Evolutionary conservation across 495 filamentous ascomycete species (phyloP).

Genomic region (Talaromyces wortmannii): DNA sequence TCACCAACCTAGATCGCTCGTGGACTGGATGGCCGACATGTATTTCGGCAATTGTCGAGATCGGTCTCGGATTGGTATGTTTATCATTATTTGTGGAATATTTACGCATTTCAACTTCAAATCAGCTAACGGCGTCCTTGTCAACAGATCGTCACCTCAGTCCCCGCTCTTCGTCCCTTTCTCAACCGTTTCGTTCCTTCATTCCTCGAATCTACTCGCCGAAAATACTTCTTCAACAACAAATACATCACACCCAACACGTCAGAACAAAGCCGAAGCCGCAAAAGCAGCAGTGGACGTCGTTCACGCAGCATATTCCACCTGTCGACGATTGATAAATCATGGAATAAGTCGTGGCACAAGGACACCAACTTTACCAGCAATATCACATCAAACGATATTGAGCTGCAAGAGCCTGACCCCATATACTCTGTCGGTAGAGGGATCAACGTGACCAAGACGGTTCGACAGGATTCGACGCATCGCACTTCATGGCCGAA

Average conservation of each 20-base stretch:
- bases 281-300: neutral
- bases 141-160: neutral
- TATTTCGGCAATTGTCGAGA: conserved; percentile 46
- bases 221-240: neutral
- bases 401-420: neutral
- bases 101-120: neutral
- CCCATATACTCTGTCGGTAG: neutral
- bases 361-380: neutral
- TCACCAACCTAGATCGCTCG: conserved; percentile 38
- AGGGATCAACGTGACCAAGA: neutral
- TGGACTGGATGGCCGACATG: conserved; percentile 49
- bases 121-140: neutral
- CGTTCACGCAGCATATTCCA: neutral
- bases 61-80: conserved; percentile 56
- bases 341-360: neutral
- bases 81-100: neutral
- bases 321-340: neutral
- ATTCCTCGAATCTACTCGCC: neutral
- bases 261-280: neutral
- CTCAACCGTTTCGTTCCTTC: neutral
- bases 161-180: neutral
- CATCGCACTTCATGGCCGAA: neutral
- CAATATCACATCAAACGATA: neutral
- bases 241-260: neutral
- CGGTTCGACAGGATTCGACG: neutral